These are phyloP conservation scores for Rhododendron henanense DNA, from an alignment of 148 eudicot genomes.

Conservation along the genomic window DNA sequence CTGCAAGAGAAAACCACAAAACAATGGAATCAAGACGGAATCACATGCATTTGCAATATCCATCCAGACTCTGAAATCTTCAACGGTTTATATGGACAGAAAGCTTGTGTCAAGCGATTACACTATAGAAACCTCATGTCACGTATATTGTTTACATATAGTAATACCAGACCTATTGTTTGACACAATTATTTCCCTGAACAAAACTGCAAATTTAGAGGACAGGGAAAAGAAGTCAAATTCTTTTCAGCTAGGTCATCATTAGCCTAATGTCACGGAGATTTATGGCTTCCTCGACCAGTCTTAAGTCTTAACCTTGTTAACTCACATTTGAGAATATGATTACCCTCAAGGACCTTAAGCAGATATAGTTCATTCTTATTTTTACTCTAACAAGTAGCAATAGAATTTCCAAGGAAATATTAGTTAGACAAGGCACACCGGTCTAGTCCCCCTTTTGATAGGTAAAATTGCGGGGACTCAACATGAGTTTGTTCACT, in stretches of 20 bases:
- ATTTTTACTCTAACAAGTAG: conserved; percentile 1
- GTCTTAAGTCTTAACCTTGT: not conserved
- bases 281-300: not conserved
- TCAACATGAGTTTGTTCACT: not conserved
- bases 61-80: not conserved
- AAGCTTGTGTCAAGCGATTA: not conserved
- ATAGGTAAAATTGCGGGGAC: not conserved
- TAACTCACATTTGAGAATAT: not conserved
- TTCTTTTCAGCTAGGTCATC: not conserved
- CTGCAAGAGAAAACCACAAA: conserved; percentile 12
- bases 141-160: not conserved
- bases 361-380: not conserved
- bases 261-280: not conserved
- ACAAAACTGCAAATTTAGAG: not conserved
- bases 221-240: not conserved
- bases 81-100: not conserved
- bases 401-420: not conserved
- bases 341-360: not conserved
- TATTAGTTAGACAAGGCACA: not conserved
- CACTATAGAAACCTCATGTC: not conserved
- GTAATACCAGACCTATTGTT: not conserved
- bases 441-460: not conserved
- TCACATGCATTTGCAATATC: not conserved
- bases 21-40: conserved; percentile 1
- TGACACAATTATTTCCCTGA: not conserved